These are phyloP conservation scores for Globisporangium abappressorium DNA, from an alignment of 352 stramenopile genomes.

Conservation along the genomic window DNA sequence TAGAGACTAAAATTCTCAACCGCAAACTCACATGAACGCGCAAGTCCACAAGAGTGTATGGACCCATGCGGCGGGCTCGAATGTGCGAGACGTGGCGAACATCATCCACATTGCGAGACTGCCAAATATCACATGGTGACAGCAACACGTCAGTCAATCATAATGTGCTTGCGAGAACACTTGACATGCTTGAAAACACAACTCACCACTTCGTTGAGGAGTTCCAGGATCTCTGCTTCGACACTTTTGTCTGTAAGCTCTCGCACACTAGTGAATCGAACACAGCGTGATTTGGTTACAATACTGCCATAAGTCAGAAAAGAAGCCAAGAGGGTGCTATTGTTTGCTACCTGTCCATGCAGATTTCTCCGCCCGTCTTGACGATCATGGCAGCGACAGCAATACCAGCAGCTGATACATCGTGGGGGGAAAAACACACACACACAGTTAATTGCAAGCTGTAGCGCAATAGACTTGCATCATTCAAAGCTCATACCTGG, in stretches of 20 bases:
- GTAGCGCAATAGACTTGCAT: neutral
- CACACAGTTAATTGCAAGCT: neutral
- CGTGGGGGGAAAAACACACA: neutral
- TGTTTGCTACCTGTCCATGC: conserved; percentile 57
- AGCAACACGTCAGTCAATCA: neutral
- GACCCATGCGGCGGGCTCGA: conserved; percentile 80
- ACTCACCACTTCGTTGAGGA: conserved; percentile 68
- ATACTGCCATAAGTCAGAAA: neutral
- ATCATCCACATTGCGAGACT: conserved; percentile 80
- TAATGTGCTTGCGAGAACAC: neutral
- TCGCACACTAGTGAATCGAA: conserved; percentile 43
- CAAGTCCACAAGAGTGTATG: conserved; percentile 84
- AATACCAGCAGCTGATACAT: conserved; percentile 66
- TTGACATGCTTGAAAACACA: neutral
- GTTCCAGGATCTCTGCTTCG: conserved; percentile 72
- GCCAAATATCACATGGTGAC: neutral
- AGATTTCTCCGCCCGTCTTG: conserved; percentile 83
- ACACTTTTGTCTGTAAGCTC: conserved; percentile 86
- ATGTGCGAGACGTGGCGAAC: conserved; percentile 79
- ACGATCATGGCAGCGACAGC: conserved; percentile 88
- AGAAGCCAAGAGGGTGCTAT: neutral
- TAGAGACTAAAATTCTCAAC: neutral
- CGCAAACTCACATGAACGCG: conserved; percentile 66
- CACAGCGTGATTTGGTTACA: neutral
- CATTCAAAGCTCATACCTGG: conserved; percentile 33